Base-by-base conservation (phyloP, 2,329 filamentous ascomycete species). In the Penicillium paneum region DNA sequence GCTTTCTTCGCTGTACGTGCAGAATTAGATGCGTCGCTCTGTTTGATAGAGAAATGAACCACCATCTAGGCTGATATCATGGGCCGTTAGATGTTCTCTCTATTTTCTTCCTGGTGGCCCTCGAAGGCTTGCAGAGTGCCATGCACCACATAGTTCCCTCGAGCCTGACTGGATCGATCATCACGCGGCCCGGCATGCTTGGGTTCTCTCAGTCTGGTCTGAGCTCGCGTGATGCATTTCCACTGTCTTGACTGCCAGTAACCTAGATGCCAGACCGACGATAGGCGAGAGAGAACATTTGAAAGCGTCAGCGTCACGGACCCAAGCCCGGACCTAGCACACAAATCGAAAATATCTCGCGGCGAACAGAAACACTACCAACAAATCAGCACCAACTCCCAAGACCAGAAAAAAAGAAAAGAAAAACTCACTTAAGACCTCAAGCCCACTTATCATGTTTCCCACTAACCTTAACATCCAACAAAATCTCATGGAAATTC, bases 391-490 rank as follows among this genome's bases (percentile, higher is more conserved):
- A 38, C 17, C 17, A 28, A 3, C 34, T 17, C 39, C n/a, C 5
- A 7, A 26, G 26, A 8, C 21, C 24, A 5, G 13, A 46, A 28
- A 19, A 36, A 28, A 19, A 29, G 12, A 39, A 19, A 26, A 32
- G 29, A 42, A 41, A 29, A 17, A 50, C 17, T 64, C 8, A 42
- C 40, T 19, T 0, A 21, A 28, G 47, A 68, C 29, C 40, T 64
- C 68, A 76, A 41, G 74, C 75, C 68, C 78, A 96, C 73, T 96
- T 96, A 75, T 96, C 91, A 75, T 96, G 92, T 76, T 96, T 96
- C 52, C 86, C 86, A 78, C 96, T 96, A 29, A 94, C 88, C 74
- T 93, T 94, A 52, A 97, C 79, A 74, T 95, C 87, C 61, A 97
- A 75, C 67, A 97, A 75, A 63, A 83, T 83, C 76, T 97, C 92